Conservation (phyloP, 192 early-diverging fungal genomes). For the Gonapodya sp. region DNA sequence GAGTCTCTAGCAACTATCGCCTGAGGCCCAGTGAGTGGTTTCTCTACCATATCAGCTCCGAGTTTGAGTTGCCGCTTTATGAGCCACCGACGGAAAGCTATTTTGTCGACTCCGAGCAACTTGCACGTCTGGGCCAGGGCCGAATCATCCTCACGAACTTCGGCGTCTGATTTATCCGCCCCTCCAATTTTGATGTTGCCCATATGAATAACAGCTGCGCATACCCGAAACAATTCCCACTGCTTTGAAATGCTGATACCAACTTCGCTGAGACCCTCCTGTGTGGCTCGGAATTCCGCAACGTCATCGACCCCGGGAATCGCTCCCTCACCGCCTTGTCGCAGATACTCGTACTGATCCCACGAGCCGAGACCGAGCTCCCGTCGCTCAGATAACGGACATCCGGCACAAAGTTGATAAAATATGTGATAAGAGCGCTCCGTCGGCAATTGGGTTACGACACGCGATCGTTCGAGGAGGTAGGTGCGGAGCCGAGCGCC, state of each 20-base stretch:
- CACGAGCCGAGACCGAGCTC: slow-evolving; percentile 70
- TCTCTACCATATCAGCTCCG: slow-evolving; percentile 85
- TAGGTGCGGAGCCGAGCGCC: slow-evolving; percentile 95
- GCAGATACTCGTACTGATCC: slow-evolving; percentile 74
- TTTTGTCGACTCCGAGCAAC: slow-evolving; percentile 67
- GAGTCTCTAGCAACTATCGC: slow-evolving; percentile 78
- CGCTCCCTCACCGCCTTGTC: slow-evolving; percentile 69
- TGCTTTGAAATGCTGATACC: slow-evolving; percentile 76
- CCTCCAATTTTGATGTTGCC: slow-evolving; percentile 87
- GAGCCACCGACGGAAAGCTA: slow-evolving; percentile 90
- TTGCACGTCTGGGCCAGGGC: slow-evolving; percentile 57
- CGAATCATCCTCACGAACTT: slow-evolving; percentile 65
- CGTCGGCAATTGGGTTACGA: slow-evolving; percentile 84
- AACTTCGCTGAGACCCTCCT: slow-evolving; percentile 71
- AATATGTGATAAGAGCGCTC: slow-evolving; percentile 84
- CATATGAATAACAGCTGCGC: slow-evolving; percentile 87
- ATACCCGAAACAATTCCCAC: slow-evolving; percentile 78
- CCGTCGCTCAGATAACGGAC: slow-evolving; percentile 69
- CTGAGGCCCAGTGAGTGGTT: slow-evolving; percentile 59
- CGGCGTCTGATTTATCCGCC: slow-evolving; percentile 49
- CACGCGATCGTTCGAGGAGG: slow-evolving; percentile 86
- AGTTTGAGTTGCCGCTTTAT: slow-evolving; percentile 86
- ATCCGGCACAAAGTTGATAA: slow-evolving; percentile 94
- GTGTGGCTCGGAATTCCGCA: slow-evolving; percentile 80
- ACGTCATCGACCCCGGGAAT: slow-evolving; percentile 87